A percentile compares a stretch with the other conserved stretches of the same genome.
These are phyloP conservation scores for Penicillium malachiteum DNA, from an alignment of 495 filamentous ascomycete genomes.

Conservation along the genomic window DNA sequence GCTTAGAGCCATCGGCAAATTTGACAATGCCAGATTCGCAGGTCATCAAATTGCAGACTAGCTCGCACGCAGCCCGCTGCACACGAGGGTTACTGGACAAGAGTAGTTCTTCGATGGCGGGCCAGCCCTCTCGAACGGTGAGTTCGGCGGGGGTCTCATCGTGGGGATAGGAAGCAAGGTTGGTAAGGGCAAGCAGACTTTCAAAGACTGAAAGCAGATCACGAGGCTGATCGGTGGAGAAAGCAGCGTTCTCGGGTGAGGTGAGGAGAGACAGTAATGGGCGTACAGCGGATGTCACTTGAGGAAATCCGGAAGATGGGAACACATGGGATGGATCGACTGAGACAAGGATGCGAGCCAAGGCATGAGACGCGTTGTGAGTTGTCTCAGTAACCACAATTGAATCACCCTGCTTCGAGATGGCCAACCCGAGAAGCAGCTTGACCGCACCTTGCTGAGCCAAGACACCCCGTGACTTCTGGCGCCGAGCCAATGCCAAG, in stretches of 20 bases:
- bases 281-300: conserved; percentile 72
- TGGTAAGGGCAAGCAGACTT: conserved; percentile 85
- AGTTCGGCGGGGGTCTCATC: conserved; percentile 63
- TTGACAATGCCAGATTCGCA: conserved; percentile 69
- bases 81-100: conserved; percentile 73
- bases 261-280: conserved; percentile 72
- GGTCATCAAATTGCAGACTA: conserved; percentile 89
- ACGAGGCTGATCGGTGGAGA: conserved; percentile 58
- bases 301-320: conserved; percentile 67
- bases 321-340: conserved; percentile 86
- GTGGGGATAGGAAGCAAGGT: conserved; percentile 73
- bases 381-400: conserved; percentile 44
- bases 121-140: conserved; percentile 71
- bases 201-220: conserved; percentile 91
- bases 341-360: conserved; percentile 89
- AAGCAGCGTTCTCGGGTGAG: conserved; percentile 39
- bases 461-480: conserved; percentile 70
- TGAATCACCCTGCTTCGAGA: conserved; percentile 52
- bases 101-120: conserved; percentile 76
- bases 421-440: conserved; percentile 68
- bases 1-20: conserved; percentile 68
- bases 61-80: conserved; percentile 79
- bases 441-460: conserved; percentile 91
- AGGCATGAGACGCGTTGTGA: conserved; percentile 72
- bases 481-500: conserved; percentile 67